Evolutionary conservation across 2,329 filamentous ascomycete species (phyloP).

Genomic region (Neopestalotiopsis rosae): DNA sequence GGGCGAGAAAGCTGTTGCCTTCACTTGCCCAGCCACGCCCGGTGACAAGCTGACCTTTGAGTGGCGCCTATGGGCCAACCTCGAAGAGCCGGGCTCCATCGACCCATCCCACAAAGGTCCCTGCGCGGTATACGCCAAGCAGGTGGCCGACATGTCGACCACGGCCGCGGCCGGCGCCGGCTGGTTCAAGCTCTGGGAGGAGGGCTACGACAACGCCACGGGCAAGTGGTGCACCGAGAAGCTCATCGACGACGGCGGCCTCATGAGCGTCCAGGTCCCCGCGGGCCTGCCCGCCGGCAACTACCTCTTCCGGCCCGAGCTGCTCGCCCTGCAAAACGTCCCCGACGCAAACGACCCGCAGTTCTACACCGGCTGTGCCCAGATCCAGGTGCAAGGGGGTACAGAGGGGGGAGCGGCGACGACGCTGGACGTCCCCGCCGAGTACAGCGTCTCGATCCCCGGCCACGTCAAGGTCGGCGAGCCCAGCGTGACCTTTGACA

Average conservation of each 20-base stretch:
- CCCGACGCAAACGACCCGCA: slow-evolving; percentile 63
- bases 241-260: slow-evolving; percentile 67
- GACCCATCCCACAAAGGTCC: slow-evolving; percentile 63
- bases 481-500: slow-evolving; percentile 66
- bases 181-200: slow-evolving; percentile 81
- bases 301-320: slow-evolving; percentile 75
- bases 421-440: slow-evolving; percentile 51
- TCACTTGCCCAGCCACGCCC: slow-evolving; percentile 53
- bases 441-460: slow-evolving; percentile 66
- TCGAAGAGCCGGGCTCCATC: slow-evolving; percentile 57
- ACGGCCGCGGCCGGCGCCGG: slow-evolving; percentile 64
- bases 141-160: slow-evolving; percentile 60
- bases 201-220: slow-evolving; percentile 63
- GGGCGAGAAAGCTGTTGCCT: slow-evolving; percentile 50
- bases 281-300: slow-evolving; percentile 65
- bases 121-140: slow-evolving; percentile 77
- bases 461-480: slow-evolving; percentile 64
- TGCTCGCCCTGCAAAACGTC: slow-evolving; percentile 71
- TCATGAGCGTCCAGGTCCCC: slow-evolving; percentile 68
- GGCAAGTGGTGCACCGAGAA: slow-evolving; percentile 74
- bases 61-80: slow-evolving; percentile 67
- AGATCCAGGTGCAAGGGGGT: slow-evolving; percentile 64
- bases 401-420: slow-evolving; percentile 49
- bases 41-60: slow-evolving; percentile 68
- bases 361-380: slow-evolving; percentile 75